Percentiles rank a stretch among this genome's conserved stretches.
phyloP scores from a whole-genome alignment of 306 rosid species.

The Glycine soja region DNA sequence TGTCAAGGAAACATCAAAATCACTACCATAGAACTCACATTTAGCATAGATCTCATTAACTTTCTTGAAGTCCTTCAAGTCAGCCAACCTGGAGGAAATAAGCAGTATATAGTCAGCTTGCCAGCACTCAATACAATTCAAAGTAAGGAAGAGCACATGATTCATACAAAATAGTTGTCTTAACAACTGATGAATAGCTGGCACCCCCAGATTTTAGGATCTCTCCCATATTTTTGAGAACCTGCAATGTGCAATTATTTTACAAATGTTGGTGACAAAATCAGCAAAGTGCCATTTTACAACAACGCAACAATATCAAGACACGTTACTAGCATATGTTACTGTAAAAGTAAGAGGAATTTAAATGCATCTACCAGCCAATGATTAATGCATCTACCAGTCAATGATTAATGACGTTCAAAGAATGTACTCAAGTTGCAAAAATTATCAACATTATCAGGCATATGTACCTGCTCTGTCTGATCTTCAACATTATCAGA shows the following conservation, averaged over 20 bases:
- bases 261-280: not conserved
- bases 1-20: constrained; percentile 33
- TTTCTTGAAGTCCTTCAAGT: constrained; percentile 93
- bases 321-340: not conserved
- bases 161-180: constrained; percentile 87
- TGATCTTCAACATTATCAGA: constrained; percentile 86
- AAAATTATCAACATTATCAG: constrained; percentile 1
- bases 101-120: constrained; percentile 20
- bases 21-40: constrained; percentile 68
- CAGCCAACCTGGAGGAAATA: constrained; percentile 84
- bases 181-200: constrained; percentile 81
- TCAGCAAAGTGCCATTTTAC: not conserved
- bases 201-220: constrained; percentile 88
- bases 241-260: constrained; percentile 41
- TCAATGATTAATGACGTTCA: constrained; percentile 10
- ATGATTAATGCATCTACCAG: not conserved
- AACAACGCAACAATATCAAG: not conserved
- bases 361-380: constrained; percentile 15
- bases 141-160: constrained; percentile 24
- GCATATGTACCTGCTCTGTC: constrained; percentile 81
- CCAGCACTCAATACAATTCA: constrained; percentile 11
- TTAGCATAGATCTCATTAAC: constrained; percentile 96
- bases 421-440: not conserved
- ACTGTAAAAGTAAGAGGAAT: not conserved
- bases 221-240: constrained; percentile 94